Evolutionary conservation across 2,329 filamentous ascomycete genomes (phyloP).

Genomic region (Alternaria incomplexa): DNA sequence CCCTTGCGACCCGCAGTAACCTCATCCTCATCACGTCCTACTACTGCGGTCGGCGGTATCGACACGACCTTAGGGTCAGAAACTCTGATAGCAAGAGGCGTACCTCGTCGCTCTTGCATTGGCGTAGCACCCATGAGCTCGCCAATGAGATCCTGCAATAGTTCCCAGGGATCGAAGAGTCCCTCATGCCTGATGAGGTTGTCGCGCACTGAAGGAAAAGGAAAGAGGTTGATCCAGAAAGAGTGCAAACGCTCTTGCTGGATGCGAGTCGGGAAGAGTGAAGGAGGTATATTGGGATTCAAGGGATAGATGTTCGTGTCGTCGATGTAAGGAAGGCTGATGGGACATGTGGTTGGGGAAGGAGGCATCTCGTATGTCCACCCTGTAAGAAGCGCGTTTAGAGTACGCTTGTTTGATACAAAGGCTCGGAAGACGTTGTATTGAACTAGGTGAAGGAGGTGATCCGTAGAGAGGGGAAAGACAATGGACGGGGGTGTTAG

Average conservation of each 20-base stretch:
- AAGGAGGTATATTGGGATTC: slow-evolving; percentile 11
- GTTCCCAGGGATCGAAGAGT: slow-evolving; percentile 4
- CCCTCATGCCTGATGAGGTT: slow-evolving; percentile 49
- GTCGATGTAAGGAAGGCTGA: slow-evolving; percentile 6
- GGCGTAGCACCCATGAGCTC: slow-evolving; percentile 3
- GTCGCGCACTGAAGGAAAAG: slow-evolving; percentile 61
- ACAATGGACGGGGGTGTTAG: not conserved
- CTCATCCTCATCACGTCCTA: slow-evolving; percentile 1
- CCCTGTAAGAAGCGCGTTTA: slow-evolving; percentile 19
- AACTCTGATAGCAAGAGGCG: not conserved
- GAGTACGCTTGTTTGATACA: slow-evolving; percentile 39
- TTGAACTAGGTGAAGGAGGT: slow-evolving; percentile 46
- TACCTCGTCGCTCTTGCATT: not conserved
- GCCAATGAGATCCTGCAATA: slow-evolving; percentile 6
- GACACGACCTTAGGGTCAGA: not conserved
- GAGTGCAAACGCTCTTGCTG: slow-evolving; percentile 60
- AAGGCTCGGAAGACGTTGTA: slow-evolving; percentile 50
- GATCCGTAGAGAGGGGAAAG: slow-evolving; percentile 24
- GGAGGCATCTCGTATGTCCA: not conserved
- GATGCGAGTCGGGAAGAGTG: slow-evolving; percentile 57
- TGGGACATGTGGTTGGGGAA: slow-evolving; percentile 7
- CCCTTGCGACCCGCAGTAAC: not conserved
- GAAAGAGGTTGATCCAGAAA: slow-evolving; percentile 62
- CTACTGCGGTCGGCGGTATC: not conserved
- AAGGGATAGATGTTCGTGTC: slow-evolving; percentile 8